Percentiles rank a stretch among this genome's conserved stretches.
phyloP scores from a whole-genome alignment of 352 stramenopile species.

The Globisporangium mamillatum region DNA sequence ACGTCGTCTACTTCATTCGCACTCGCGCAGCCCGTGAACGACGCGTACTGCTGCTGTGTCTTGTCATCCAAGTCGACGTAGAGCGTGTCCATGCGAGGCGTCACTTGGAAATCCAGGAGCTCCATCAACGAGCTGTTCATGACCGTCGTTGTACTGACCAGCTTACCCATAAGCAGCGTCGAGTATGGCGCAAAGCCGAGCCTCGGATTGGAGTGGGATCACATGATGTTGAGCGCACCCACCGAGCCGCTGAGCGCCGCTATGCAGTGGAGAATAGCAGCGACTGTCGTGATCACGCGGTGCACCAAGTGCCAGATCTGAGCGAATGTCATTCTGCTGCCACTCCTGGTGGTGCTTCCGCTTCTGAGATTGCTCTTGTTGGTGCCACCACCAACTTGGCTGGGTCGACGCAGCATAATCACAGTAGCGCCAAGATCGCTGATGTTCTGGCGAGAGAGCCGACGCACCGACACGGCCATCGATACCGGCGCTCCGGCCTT shows the following conservation, averaged over 20 bases:
- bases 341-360: neutral
- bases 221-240: conserved; percentile 4
- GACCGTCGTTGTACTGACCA: conserved; percentile 20
- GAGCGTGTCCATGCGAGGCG: conserved; percentile 9
- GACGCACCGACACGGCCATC: neutral
- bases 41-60: neutral
- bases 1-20: neutral
- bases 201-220: neutral
- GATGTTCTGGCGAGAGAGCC: neutral
- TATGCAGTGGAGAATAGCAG: conserved; percentile 4
- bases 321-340: neutral
- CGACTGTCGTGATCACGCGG: neutral
- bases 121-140: conserved; percentile 29
- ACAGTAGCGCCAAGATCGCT: neutral
- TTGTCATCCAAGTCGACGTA: neutral
- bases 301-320: conserved; percentile 1
- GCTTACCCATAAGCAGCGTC: conserved; percentile 10
- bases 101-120: conserved; percentile 15
- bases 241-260: neutral
- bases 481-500: neutral
- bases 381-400: neutral
- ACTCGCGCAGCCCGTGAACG: conserved; percentile 2
- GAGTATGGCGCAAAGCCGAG: neutral
- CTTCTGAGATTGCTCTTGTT: neutral
- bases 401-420: neutral